phyloP scores from a whole-genome alignment of 208 protist species.

The Trypanosoma avium region DNA sequence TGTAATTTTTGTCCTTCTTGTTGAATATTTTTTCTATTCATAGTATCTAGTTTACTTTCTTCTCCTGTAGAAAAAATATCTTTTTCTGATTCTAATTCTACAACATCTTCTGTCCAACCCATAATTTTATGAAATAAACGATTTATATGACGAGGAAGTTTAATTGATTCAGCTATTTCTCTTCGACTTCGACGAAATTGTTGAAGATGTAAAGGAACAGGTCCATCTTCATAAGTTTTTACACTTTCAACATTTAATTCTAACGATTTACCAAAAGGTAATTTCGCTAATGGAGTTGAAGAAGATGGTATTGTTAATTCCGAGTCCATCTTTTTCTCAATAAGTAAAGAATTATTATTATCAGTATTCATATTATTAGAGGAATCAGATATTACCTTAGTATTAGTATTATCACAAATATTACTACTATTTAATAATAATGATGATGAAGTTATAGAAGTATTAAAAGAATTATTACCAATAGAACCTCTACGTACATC shows the following conservation, averaged over 20 bases:
- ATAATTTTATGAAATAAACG: constrained; percentile 92
- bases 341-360: background rate
- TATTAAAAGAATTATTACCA: background rate
- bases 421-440: constrained; percentile 1
- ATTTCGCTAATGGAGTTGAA: constrained; percentile 28
- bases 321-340: background rate
- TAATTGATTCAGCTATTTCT: constrained; percentile 71
- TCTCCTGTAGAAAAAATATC: background rate
- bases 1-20: constrained; percentile 4
- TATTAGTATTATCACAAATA: background rate
- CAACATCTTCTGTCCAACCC: constrained; percentile 88
- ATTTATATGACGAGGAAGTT: constrained; percentile 87
- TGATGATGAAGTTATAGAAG: constrained; percentile 12
- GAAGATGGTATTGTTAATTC: background rate
- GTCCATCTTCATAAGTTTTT: constrained; percentile 50
- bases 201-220: constrained; percentile 74
- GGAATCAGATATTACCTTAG: no score
- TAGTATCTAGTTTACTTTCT: background rate
- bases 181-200: constrained; percentile 55
- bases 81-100: constrained; percentile 54
- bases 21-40: constrained; percentile 3
- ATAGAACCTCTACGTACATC: constrained; percentile 29
- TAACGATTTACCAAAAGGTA: constrained; percentile 78
- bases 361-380: no score
- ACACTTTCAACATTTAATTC: constrained; percentile 75